Conservation (phyloP, 805 yeast genomes). For the Yarrowia sp. region DNA sequence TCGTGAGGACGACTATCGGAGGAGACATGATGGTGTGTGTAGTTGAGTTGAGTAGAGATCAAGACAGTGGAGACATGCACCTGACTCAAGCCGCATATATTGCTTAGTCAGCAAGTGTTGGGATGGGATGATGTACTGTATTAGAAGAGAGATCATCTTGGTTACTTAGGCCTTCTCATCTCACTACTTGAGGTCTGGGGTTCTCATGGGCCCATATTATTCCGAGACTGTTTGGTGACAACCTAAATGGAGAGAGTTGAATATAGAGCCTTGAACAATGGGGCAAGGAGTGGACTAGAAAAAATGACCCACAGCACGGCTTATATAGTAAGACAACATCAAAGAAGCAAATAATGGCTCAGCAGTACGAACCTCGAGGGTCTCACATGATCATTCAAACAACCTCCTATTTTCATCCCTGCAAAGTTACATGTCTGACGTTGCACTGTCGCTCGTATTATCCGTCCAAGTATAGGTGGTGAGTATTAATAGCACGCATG, state of each 20-base stretch:
- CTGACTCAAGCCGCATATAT: background rate
- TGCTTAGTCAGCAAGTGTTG: background rate
- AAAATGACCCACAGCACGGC: too few species aligned
- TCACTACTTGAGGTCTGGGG: too few species aligned
- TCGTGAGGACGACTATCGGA: background rate
- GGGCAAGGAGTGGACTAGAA: background rate
- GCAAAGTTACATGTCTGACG: conserved; percentile 3
- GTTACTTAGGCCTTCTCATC: too few species aligned
- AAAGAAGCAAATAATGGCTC: background rate
- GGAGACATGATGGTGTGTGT: background rate
- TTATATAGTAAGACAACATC: too few species aligned
- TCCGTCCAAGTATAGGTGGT: background rate
- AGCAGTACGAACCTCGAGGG: background rate
- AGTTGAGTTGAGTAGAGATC: background rate
- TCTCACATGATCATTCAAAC: background rate
- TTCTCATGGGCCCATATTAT: background rate
- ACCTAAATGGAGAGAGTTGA: background rate
- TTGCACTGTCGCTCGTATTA: conserved; percentile 5
- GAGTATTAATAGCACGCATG: conserved; percentile 14
- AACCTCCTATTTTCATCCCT: background rate
- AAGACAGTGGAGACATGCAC: background rate
- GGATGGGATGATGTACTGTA: too few species aligned
- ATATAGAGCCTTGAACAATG: background rate
- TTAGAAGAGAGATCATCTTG: too few species aligned
- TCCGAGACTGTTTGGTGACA: background rate